Evolutionary conservation across 2,329 filamentous ascomycete species (phyloP), one percentile per base, ranked within the genome.

Genomic region (Elsinoe australis): DNA sequence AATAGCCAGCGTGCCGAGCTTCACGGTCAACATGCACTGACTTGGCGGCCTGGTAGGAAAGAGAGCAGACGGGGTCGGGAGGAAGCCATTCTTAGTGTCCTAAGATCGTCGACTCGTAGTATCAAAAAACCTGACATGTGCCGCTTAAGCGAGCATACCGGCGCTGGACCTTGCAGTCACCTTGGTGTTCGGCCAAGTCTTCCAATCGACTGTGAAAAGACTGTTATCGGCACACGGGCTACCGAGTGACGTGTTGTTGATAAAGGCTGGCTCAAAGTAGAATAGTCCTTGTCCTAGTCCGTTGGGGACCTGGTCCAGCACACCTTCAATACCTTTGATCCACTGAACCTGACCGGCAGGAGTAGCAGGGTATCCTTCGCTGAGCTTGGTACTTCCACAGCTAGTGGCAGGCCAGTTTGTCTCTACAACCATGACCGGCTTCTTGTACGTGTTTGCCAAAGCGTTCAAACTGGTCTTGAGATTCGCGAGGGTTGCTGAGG

Each of bases 351-450:
- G 59, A 15, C 59, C 60, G 1, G 50, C 21, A 1, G 57, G 54
- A 17, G 53, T 58, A 18, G 52, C 52, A 7, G 59, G 56, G 57
- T 54, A 52, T 67, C 65, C 60, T 64, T 22, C 64, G 57, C 18
- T 52, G 46, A 0, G 63, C 61, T 3, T 54, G 55, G 14, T 44
- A 1, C 56, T 55, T 10, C 44, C 45, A 51, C 60, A 63, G 10
- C 55, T 49, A 19, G 53, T 54, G n/a, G n/a, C n/a, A 8, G 61
- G 60, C 58, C 59, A 63, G 34, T 62, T 56, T 8, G 61, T 63
- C 53, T 63, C 61, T 3, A 59, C 60, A 14, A 63, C 55, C 45
- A 62, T 58, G 9, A 62, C 51, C 5, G 60, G 59, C 52, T 64
- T 64, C 12, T 51, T 49, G 51, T 63, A 64, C 31, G 55, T 55